Conservation (phyloP, 2,329 filamentous ascomycete species). For the Phialocephala subalpina region DNA sequence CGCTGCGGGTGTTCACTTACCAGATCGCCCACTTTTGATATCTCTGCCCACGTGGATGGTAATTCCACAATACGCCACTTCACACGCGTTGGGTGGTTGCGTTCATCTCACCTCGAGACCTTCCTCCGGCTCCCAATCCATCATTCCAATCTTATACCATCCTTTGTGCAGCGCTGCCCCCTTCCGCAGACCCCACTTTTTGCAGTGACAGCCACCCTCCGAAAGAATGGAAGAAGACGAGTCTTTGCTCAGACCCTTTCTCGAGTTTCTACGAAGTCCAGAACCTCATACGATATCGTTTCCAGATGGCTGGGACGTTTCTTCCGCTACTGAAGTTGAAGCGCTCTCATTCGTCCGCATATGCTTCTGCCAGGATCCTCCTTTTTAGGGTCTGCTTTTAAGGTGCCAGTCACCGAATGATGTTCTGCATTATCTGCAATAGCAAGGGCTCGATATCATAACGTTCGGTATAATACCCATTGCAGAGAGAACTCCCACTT, state of each 20-base stretch:
- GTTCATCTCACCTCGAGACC: no score
- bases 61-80: neutral
- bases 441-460: neutral
- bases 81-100: neutral
- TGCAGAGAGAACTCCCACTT: neutral
- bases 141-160: neutral
- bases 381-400: neutral
- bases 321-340: neutral
- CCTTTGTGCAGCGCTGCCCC: neutral
- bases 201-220: neutral
- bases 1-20: neutral
- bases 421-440: neutral
- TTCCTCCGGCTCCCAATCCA: no score
- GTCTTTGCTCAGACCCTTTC: neutral
- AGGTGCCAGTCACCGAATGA: neutral
- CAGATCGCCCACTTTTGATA: neutral
- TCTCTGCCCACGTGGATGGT: neutral
- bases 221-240: no score
- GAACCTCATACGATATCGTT: neutral
- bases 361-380: neutral
- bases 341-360: neutral
- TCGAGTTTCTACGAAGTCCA: neutral
- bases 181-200: neutral
- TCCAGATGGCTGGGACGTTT: neutral
- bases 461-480: neutral